These are phyloP conservation scores for Debaryomyces psychrophilus DNA, from an alignment of 1,139 yeast species.

Conservation along the genomic window DNA sequence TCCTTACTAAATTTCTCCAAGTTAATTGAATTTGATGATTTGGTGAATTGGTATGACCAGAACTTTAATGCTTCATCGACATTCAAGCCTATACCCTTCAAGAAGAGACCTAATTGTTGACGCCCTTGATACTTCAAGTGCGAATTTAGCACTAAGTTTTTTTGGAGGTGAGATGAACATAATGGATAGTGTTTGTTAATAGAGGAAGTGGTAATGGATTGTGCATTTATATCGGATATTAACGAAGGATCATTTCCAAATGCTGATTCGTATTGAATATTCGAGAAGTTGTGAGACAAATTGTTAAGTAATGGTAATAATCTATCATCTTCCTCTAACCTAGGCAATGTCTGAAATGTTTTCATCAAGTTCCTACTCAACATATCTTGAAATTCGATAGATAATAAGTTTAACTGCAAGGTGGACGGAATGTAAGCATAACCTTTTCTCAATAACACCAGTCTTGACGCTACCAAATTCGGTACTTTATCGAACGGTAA, in stretches of 20 bases:
- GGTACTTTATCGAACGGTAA: conserved; percentile 87
- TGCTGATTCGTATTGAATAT: conserved; percentile 51
- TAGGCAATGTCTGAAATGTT: conserved; percentile 79
- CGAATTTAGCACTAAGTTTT: conserved; percentile 57
- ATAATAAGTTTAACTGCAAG: conserved; percentile 70
- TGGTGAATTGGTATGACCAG: conserved; percentile 78
- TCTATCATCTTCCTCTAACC: conserved; percentile 91
- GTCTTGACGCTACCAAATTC: conserved; percentile 70
- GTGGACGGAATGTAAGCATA: conserved; percentile 84
- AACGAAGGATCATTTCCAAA: conserved; percentile 34
- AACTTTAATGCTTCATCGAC: conserved; percentile 87
- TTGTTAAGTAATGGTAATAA: conserved; percentile 81
- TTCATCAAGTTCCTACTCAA: conserved; percentile 57
- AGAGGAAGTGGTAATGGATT: conserved; percentile 57
- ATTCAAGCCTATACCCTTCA: conserved; percentile 85
- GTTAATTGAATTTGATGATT: conserved; percentile 50
- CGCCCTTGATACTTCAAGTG: conserved; percentile 86
- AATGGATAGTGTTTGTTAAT: conserved; percentile 75
- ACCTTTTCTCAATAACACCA: conserved; percentile 68
- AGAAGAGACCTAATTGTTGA: conserved; percentile 79
- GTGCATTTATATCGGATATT: conserved; percentile 62
- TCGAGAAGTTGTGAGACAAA: conserved; percentile 72
- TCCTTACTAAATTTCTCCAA: conserved; percentile 84
- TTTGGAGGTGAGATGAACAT: conserved; percentile 74
- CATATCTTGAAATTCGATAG: conserved; percentile 63